These are phyloP conservation scores for Cryptococcus sp. DNA, from an alignment of 1,284 basidiomycete genomes.

Conservation along the genomic window DNA sequence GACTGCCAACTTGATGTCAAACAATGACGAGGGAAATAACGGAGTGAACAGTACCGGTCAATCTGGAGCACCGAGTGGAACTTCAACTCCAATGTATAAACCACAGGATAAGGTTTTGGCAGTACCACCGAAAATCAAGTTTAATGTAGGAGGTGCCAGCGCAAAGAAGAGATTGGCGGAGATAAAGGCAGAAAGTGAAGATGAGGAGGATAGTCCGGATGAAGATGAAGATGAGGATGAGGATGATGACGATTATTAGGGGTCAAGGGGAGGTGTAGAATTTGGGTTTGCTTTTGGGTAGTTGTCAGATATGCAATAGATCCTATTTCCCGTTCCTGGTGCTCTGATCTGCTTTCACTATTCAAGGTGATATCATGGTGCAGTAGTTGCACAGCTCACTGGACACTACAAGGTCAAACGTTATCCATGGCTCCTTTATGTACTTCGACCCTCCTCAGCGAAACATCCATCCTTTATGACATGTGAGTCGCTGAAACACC, in stretches of 20 bases:
- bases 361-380: no score
- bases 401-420: no score
- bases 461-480: no score
- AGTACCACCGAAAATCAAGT: constrained; percentile 33
- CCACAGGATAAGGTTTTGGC: constrained; percentile 13
- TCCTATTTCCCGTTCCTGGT: no score
- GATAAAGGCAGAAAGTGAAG: background rate
- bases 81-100: constrained; percentile 44
- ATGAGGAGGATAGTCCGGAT: background rate
- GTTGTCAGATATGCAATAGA: no score
- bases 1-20: constrained; percentile 8
- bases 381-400: no score
- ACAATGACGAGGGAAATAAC: constrained; percentile 1
- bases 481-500: no score
- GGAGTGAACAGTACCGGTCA: constrained; percentile 3
- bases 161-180: background rate
- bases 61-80: constrained; percentile 23
- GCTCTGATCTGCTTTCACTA: no score
- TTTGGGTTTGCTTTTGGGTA: no score
- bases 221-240: background rate
- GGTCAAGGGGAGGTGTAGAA: background rate
- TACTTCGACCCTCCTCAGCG: no score
- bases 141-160: constrained; percentile 20
- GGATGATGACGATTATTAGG: background rate
- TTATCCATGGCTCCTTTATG: no score